Conservation (phyloP, 139 green algal genomes). For the Chlorokybus atmophyticus region DNA sequence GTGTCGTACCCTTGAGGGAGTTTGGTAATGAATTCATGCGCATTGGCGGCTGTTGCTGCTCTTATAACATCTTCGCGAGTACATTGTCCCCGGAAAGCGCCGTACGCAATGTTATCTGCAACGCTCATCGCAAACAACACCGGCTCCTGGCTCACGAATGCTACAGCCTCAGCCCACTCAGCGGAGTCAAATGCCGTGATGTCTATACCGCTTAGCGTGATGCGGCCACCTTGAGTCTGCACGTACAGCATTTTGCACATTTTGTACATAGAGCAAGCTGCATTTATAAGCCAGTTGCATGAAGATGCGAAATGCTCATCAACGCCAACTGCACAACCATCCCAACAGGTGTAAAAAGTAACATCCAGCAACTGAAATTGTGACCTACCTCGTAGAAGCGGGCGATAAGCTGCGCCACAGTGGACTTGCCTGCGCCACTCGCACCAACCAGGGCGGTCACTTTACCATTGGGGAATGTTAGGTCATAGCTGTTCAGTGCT, state of each 20-base stretch:
- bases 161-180: conserved; percentile 14
- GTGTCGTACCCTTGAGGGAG: conserved; percentile 49
- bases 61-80: conserved; percentile 16
- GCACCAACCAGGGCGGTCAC: conserved; percentile 80
- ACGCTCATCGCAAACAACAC: conserved; percentile 19
- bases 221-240: not conserved
- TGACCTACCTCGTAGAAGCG: conserved; percentile 72
- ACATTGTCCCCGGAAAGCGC: not conserved
- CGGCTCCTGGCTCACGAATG: conserved; percentile 49
- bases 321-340: too few relatives aligned
- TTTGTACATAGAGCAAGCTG: not conserved
- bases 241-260: not conserved
- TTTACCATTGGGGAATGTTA: conserved; percentile 40
- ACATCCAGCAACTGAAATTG: too few relatives aligned
- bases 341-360: too few relatives aligned
- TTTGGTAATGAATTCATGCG: conserved; percentile 51
- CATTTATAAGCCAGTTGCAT: too few relatives aligned
- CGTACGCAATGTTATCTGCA: conserved; percentile 23
- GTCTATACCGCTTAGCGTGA: conserved; percentile 6
- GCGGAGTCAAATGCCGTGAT: conserved; percentile 6
- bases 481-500: conserved; percentile 8
- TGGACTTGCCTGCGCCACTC: conserved; percentile 78
- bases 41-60: conserved; percentile 48
- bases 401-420: conserved; percentile 69
- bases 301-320: too few relatives aligned